Base-by-base conservation (phyloP, 805 yeast genomes). In the Suhomyces canberraensis region DNA sequence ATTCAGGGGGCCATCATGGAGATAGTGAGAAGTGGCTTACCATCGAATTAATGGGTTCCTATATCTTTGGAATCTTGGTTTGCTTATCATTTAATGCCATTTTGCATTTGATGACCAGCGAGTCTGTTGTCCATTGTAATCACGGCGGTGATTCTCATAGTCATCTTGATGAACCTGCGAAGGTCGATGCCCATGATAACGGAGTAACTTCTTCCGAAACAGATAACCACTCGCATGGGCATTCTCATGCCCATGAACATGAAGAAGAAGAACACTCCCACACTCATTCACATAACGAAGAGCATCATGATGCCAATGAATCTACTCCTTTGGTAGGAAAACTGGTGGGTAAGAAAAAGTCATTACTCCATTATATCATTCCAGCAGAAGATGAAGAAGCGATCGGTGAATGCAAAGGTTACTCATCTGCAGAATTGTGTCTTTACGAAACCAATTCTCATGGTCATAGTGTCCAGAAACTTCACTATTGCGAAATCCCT, bases 41-140 rank as follows among this genome's bases (percentile, higher is more conserved):
- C 39, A 44, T 66, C 16, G 56, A 63, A 11, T 54, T 77, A 35
- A 64, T 76, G 28, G 60, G 68, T 0, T 66, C 75, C 8, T 73
- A 74, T 45, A 66, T 77, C 3, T 50, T 62, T 1, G 98, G 98
- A 2, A 74, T 84, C 2, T 30, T 64, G 1, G 44, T 77, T 2
- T 86, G 95, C 52, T 56, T 78, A 1, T 41, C 60, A 2, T 61
- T 91, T 37, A 90, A 89, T 56, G 55, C 66, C 18, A 25, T 82
- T 1, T 77, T 93, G 4, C 96, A 90, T 58, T 57, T 77, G 24
- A 58, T 80, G 35, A 86, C 97, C 0, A 78, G 91, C 34, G 86
- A 86, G 54, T 80, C 90, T 21, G 75, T 90, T 22, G 84, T 90
- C 0, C 96, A 89, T 54, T 89, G 96, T 60, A 83, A 78, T 11